Evolutionary conservation across 306 rosid species (phyloP).

Genomic region (Vigna nakashimae): DNA sequence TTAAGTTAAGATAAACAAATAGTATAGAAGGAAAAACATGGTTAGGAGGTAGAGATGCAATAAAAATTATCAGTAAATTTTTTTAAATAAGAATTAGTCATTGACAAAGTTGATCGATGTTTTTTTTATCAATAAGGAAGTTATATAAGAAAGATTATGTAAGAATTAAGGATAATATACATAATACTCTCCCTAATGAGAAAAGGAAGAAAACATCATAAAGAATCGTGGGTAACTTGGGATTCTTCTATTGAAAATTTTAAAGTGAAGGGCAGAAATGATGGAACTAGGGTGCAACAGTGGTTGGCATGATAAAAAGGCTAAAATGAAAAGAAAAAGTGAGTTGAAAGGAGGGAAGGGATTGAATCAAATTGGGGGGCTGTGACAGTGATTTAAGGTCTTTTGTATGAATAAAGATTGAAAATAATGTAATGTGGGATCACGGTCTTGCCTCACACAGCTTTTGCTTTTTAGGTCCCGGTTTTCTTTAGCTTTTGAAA

Average conservation of each 20-base stretch:
- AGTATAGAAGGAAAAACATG: too few relatives aligned
- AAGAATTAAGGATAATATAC: background rate
- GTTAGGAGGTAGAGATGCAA: too few relatives aligned
- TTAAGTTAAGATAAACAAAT: background rate
- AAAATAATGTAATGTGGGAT: conserved; percentile 58
- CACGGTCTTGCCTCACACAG: conserved; percentile 44
- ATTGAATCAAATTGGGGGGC: conserved; percentile 51
- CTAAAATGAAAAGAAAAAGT: conserved; percentile 53
- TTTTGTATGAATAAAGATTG: conserved; percentile 53
- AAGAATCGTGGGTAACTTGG: conserved; percentile 48
- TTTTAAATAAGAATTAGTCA: too few relatives aligned
- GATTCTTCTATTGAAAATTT: conserved; percentile 49
- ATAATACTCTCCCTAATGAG: background rate
- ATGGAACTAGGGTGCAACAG: conserved; percentile 65
- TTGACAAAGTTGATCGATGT: too few relatives aligned
- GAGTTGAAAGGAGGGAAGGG: conserved; percentile 49
- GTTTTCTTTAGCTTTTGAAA: conserved; percentile 58
- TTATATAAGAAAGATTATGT: too few relatives aligned
- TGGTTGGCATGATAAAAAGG: conserved; percentile 64
- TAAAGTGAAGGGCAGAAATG: conserved; percentile 56
- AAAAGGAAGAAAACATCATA: conserved; percentile 31
- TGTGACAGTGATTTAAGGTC: conserved; percentile 59
- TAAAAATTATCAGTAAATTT: too few relatives aligned
- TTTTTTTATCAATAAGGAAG: too few relatives aligned
- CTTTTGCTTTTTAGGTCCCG: conserved; percentile 60